Conservation (phyloP, 2,329 filamentous ascomycete genomes). For the Ascochyta rabiei region DNA sequence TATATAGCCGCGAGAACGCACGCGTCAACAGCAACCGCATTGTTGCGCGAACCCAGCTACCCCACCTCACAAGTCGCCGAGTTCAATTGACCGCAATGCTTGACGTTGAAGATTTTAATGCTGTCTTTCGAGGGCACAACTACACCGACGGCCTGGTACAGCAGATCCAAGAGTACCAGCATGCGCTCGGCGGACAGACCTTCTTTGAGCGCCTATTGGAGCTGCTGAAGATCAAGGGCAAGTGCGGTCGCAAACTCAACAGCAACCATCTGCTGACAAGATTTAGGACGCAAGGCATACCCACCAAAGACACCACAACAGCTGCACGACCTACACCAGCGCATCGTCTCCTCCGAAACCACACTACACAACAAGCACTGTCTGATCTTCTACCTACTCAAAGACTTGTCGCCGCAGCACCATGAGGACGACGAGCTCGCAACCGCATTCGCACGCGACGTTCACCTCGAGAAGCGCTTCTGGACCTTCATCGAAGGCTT, state of each 20-base stretch:
- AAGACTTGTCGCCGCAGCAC: slow-evolving; percentile 67
- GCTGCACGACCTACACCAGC: slow-evolving; percentile 71
- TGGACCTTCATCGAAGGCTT: slow-evolving; percentile 81
- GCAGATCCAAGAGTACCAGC: slow-evolving; percentile 70
- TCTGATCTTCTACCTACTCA: slow-evolving; percentile 81
- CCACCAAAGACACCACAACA: slow-evolving; percentile 73
- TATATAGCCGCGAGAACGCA: slow-evolving; percentile 5
- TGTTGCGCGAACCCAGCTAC: slow-evolving; percentile 3
- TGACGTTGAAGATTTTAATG: slow-evolving; percentile 69
- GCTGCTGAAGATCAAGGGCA: slow-evolving; percentile 74
- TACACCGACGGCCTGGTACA: slow-evolving; percentile 49
- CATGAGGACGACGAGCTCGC: slow-evolving; percentile 57
- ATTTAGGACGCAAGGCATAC: slow-evolving; percentile 67
- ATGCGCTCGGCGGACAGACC: slow-evolving; percentile 69
- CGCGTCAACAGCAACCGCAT: slow-evolving; percentile 10
- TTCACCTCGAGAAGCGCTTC: slow-evolving; percentile 76
- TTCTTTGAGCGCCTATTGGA: slow-evolving; percentile 82
- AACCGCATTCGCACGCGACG: slow-evolving; percentile 65
- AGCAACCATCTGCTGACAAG: slow-evolving; percentile 3
- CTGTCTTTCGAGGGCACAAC: slow-evolving; percentile 62
- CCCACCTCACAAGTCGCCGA: background rate
- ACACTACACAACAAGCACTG: slow-evolving; percentile 80
- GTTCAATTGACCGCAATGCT: slow-evolving; percentile 54
- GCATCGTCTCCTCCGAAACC: slow-evolving; percentile 69
- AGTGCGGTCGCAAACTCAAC: slow-evolving; percentile 17